Conservation (phyloP, 345 rosid genomes). For the Salix viminalis region DNA sequence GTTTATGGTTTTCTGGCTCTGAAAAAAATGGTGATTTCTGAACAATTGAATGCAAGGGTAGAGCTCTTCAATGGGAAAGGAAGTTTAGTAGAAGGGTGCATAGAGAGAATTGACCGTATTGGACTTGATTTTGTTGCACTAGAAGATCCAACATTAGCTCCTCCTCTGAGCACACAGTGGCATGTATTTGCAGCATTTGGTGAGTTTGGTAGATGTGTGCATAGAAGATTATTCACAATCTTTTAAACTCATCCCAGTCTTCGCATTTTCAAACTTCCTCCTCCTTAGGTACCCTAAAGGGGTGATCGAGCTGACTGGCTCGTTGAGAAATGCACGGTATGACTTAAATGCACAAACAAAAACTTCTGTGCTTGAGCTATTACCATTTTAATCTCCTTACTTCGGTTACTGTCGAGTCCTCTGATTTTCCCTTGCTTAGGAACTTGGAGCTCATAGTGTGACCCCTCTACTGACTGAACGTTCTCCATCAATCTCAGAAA, state of each 20-base stretch:
- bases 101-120: slow-evolving; percentile 51
- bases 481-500: slow-evolving; percentile 68
- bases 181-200: slow-evolving; percentile 89
- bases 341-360: slow-evolving; percentile 16
- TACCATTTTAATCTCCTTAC: not conserved
- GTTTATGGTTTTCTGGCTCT: not conserved
- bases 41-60: slow-evolving; percentile 49
- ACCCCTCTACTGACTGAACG: slow-evolving; percentile 79
- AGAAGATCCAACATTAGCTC: slow-evolving; percentile 50
- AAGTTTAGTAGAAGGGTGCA: slow-evolving; percentile 59
- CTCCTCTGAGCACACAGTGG: slow-evolving; percentile 59
- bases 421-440: slow-evolving; percentile 34
- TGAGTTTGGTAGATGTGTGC: slow-evolving; percentile 23
- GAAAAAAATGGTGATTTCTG: not conserved
- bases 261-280: slow-evolving; percentile 8
- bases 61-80: slow-evolving; percentile 96
- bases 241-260: not conserved
- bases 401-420: slow-evolving; percentile 2
- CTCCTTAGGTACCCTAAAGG: slow-evolving; percentile 63
- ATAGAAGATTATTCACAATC: not conserved
- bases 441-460: slow-evolving; percentile 79
- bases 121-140: slow-evolving; percentile 64
- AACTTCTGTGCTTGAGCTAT: not conserved
- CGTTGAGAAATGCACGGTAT: slow-evolving; percentile 85
- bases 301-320: slow-evolving; percentile 99